Evolutionary conservation across 805 yeast species (phyloP).

Genomic region (baker's yeast (Saccharomyces cerevisiae)): DNA sequence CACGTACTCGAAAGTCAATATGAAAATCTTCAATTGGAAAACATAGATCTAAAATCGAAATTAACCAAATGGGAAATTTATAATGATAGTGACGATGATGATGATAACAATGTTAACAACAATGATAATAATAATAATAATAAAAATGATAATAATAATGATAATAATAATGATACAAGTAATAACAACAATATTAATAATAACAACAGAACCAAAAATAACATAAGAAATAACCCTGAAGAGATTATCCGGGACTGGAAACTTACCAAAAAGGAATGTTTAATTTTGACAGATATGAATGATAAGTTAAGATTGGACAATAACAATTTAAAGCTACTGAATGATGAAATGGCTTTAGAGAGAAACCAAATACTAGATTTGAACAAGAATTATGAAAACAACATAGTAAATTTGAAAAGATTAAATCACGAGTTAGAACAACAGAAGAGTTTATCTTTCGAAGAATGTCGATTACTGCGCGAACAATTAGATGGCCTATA

Average conservation of each 20-base stretch:
- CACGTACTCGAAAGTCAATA: slow-evolving; percentile 39
- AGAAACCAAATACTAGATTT: slow-evolving; percentile 32
- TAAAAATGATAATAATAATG: not conserved
- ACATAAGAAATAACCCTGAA: slow-evolving; percentile 18
- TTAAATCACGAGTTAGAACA: slow-evolving; percentile 40
- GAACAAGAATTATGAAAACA: slow-evolving; percentile 19
- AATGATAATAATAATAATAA: not conserved
- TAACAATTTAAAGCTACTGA: slow-evolving; percentile 22
- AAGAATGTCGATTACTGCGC: slow-evolving; percentile 52
- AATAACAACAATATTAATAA: slow-evolving; percentile 32
- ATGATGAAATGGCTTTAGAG: slow-evolving; percentile 32
- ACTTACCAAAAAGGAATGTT: slow-evolving; percentile 34
- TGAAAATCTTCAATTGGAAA: slow-evolving; percentile 43
- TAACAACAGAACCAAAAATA: slow-evolving; percentile 4
- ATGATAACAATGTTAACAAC: not conserved
- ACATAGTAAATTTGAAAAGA: slow-evolving; percentile 25
- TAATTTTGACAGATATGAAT: slow-evolving; percentile 30
- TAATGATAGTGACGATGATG: slow-evolving; percentile 27
- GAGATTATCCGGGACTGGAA: slow-evolving; percentile 35
- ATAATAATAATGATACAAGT: slow-evolving; percentile 5
- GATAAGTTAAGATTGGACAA: slow-evolving; percentile 20
- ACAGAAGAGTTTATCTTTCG: slow-evolving; percentile 43
- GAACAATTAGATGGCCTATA: slow-evolving; percentile 45
- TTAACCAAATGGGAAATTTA: slow-evolving; percentile 41
- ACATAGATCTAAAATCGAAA: slow-evolving; percentile 40